Evolutionary conservation across 129 eudicot species (phyloP).

Genomic region (Arctium minus): DNA sequence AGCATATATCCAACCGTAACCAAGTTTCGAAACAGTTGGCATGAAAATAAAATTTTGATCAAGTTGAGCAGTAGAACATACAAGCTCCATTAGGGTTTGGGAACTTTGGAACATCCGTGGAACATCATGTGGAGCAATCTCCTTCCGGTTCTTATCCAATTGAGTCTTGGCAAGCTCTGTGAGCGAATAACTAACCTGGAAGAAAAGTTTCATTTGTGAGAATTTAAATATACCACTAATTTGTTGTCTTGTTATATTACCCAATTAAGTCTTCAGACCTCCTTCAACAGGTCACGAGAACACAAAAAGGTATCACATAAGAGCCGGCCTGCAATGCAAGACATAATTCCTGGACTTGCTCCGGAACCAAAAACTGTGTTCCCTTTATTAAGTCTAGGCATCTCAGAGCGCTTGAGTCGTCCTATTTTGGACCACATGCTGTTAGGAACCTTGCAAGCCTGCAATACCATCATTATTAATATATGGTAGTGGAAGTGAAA

Average conservation of each 20-base stretch:
- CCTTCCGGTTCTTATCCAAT: slow-evolving; percentile 80
- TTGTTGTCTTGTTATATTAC: background rate
- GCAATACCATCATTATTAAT: slow-evolving; percentile 17
- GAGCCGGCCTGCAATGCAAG: slow-evolving; percentile 96
- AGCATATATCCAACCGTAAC: background rate
- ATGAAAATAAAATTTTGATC: background rate
- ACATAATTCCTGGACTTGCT: slow-evolving; percentile 93
- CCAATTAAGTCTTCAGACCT: slow-evolving; percentile 44
- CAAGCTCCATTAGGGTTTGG: slow-evolving; percentile 80
- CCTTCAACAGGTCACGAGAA: slow-evolving; percentile 90
- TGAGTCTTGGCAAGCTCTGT: slow-evolving; percentile 94
- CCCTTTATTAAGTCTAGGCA: slow-evolving; percentile 91
- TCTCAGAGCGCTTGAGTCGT: slow-evolving; percentile 81
- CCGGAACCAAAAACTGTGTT: slow-evolving; percentile 83
- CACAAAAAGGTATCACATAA: slow-evolving; percentile 91
- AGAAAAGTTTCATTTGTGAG: slow-evolving; percentile 6
- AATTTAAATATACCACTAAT: slow-evolving; percentile 4
- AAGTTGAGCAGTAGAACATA: slow-evolving; percentile 36
- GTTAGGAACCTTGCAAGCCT: slow-evolving; percentile 89
- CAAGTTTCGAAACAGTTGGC: background rate
- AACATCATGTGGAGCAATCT: slow-evolving; percentile 87
- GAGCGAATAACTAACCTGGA: slow-evolving; percentile 97
- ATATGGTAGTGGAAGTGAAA: background rate
- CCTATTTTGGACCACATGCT: slow-evolving; percentile 97
- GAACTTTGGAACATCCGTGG: slow-evolving; percentile 71